Conservation (phyloP, 345 rosid species). For the Citrus trifoliata region DNA sequence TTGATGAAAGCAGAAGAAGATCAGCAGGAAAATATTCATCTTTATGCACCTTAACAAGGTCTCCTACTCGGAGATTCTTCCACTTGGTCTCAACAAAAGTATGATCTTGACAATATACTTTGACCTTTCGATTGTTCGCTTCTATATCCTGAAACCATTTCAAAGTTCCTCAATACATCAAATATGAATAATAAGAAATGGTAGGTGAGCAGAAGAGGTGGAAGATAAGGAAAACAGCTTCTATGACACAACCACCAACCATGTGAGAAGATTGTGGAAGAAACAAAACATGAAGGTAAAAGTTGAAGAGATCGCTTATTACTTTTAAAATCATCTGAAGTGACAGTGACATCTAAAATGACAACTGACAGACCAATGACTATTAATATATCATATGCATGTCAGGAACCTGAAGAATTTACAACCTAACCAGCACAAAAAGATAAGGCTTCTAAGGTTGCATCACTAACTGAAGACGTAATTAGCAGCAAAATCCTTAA, state of each 20-base stretch:
- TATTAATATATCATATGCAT: background rate
- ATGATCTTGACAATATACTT: conserved; percentile 34
- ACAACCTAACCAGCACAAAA: background rate
- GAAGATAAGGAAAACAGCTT: background rate
- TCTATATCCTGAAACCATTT: conserved; percentile 62
- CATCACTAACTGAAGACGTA: background rate
- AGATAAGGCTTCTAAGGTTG: background rate
- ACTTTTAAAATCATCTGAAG: background rate
- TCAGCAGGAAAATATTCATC: conserved; percentile 94
- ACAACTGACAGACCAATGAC: background rate
- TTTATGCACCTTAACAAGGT: conserved; percentile 60
- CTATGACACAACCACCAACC: background rate
- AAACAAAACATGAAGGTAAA: conserved; percentile 4
- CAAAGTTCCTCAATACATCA: conserved; percentile 9
- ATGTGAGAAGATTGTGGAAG: background rate
- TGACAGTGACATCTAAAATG: background rate
- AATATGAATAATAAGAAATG: background rate
- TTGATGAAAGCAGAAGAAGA: conserved; percentile 80
- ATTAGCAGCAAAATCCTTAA: background rate
- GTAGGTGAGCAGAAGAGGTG: background rate
- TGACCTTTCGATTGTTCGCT: conserved; percentile 75
- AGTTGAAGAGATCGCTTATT: background rate
- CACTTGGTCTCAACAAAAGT: conserved; percentile 49
- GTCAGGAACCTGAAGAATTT: background rate
- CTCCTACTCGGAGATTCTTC: conserved; percentile 79